Evolutionary conservation across 2,329 filamentous ascomycete genomes (phyloP), one percentile per base, ranked within the genome.

Genomic region (Akanthomyces uredinophilus): DNA sequence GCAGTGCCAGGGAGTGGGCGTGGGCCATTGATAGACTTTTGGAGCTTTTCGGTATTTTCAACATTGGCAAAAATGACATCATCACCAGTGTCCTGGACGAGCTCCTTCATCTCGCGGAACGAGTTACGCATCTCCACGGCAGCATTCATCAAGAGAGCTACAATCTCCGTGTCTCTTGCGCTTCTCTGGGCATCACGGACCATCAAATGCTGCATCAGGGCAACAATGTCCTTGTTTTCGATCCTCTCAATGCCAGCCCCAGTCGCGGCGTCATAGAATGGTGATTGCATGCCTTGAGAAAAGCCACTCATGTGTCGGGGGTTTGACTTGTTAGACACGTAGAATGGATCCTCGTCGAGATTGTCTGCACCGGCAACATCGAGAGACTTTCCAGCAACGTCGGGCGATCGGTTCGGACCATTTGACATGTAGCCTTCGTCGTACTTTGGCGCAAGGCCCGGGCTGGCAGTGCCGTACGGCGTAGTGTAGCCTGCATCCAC

Each of bases 191-290:
- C 95, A 77, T 99, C 95, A 41, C 95, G 89, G 65, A 98, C 95
- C 73, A 96, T 98, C 65, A 99, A 87, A 75, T 99, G 95, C 72
- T 99, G 94, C 95, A 99, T 99, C 64, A 99, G 79, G 27, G 94
- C 92, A 66, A 99, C 90, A 69, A 99, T 96, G 71, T 99, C 95
- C 77, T 96, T 95, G 51, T 92, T 96, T 73, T 98, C 89, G 57
- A 99, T 98, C 53, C 89, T 84, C 67, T 98, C 93, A 58, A 96
- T 90, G 39, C 92, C 93, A 65, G 86, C 87, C 58, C 94, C 94
- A 1, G 91, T 96, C 4, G 93, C 85, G 63, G 91, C 87, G 72
- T 99, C 95, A 70, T 96, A 98, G 22, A 98, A 81, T 3, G 94
- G 93, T 35, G 92, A 95, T 4, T 82, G 83, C 84, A 97, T 92